A percentile compares a stretch with the other conserved stretches of the same genome.
These are phyloP conservation scores for Alternaria gansuensis DNA, from an alignment of 2,329 filamentous ascomycete species.

Conservation along the genomic window DNA sequence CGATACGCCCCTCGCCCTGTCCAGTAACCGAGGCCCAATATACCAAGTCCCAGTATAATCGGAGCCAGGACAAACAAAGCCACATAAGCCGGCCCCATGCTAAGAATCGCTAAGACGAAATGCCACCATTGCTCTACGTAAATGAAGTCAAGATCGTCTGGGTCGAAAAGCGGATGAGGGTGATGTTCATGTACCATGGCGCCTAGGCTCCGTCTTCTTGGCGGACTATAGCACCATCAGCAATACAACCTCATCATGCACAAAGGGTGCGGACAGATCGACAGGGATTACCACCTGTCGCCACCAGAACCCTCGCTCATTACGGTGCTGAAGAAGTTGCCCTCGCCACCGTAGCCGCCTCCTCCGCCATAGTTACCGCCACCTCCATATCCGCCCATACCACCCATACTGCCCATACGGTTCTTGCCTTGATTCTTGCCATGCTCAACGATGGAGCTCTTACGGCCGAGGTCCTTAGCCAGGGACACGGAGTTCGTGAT, in stretches of 20 bases:
- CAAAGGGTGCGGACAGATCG: neutral
- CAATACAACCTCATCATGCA: neutral
- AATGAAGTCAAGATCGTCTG: constrained; percentile 1
- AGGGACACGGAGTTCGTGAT: constrained; percentile 77
- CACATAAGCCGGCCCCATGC: constrained; percentile 14
- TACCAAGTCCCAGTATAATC: neutral
- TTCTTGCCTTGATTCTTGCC: constrained; percentile 50
- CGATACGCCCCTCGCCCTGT: neutral
- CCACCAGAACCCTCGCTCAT: constrained; percentile 30
- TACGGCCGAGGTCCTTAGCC: constrained; percentile 77
- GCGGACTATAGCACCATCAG: constrained; percentile 10
- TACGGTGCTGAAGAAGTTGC: constrained; percentile 36
- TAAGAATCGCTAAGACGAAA: neutral
- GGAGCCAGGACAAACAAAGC: constrained; percentile 5
- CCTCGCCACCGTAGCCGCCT: constrained; percentile 20
- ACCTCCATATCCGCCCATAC: constrained; percentile 27
- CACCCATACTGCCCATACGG: constrained; percentile 27
- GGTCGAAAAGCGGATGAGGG: neutral
- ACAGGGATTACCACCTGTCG: constrained; percentile 19
- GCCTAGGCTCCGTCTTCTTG: neutral
- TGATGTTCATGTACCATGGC: neutral
- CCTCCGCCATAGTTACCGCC: constrained; percentile 23
- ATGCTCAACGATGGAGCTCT: constrained; percentile 64
- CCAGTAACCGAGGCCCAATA: constrained; percentile 1
- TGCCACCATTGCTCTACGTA: neutral